A percentile compares a stretch with the other conserved stretches of the same genome.
These are phyloP conservation scores for Penicillium malachiteum DNA, from an alignment of 495 filamentous ascomycete genomes.

Conservation along the genomic window DNA sequence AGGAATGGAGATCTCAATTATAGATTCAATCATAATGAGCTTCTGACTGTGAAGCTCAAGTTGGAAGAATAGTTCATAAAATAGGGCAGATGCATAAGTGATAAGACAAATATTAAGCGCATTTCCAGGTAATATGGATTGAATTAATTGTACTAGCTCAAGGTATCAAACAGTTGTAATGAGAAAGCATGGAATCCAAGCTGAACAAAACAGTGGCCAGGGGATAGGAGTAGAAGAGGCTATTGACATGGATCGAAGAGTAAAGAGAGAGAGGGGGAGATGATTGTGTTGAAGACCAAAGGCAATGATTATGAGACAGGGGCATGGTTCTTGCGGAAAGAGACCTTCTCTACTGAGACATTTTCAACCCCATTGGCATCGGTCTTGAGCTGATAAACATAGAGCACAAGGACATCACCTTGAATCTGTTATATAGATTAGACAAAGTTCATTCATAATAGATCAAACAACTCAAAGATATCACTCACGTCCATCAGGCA, in stretches of 20 bases:
- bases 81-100: too few relatives aligned
- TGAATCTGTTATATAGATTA: slow-evolving; percentile 66
- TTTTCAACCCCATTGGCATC: slow-evolving; percentile 86
- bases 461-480: not conserved
- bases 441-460: not conserved
- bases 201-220: not conserved
- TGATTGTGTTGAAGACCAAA: not conserved
- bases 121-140: not conserved
- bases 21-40: too few relatives aligned
- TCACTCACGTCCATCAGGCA: slow-evolving; percentile 96
- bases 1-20: too few relatives aligned
- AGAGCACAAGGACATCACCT: slow-evolving; percentile 93
- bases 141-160: slow-evolving; percentile 4
- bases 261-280: slow-evolving; percentile 4
- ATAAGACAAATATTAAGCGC: too few relatives aligned
- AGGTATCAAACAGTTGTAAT: slow-evolving; percentile 23
- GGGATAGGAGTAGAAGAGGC: slow-evolving; percentile 5
- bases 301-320: slow-evolving; percentile 19
- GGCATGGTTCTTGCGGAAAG: slow-evolving; percentile 78
- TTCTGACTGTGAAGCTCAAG: too few relatives aligned
- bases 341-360: slow-evolving; percentile 96
- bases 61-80: too few relatives aligned
- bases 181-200: slow-evolving; percentile 11
- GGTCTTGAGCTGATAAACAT: slow-evolving; percentile 94
- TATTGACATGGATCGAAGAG: slow-evolving; percentile 34